Evolutionary conservation across 2,329 filamentous ascomycete species (phyloP).

Genomic region (Rachicladosporium sp.): DNA sequence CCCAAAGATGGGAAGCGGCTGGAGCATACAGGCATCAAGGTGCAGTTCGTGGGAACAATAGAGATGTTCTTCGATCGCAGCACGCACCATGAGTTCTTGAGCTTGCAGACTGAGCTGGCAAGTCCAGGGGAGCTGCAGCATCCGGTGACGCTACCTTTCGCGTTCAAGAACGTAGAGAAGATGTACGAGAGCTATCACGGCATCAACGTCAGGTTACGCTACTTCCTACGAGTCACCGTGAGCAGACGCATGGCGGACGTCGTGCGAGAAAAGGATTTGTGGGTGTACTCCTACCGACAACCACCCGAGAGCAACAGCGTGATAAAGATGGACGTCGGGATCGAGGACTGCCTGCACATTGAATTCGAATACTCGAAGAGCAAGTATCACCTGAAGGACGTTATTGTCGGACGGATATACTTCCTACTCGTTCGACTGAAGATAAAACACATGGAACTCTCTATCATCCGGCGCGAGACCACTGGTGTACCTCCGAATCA

Average conservation of each 20-base stretch:
- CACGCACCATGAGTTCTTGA: constrained; percentile 98
- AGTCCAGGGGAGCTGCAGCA: constrained; percentile 96
- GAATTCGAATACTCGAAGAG: constrained; percentile 99
- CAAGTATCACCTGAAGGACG: constrained; percentile 98
- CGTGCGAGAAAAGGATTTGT: constrained; percentile 96
- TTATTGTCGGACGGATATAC: constrained; percentile 97
- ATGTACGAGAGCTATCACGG: constrained; percentile 99
- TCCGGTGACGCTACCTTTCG: constrained; percentile 97
- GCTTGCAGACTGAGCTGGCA: constrained; percentile 88
- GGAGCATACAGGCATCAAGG: constrained; percentile 98
- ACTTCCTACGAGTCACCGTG: constrained; percentile 95
- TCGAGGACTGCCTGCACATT: constrained; percentile 97
- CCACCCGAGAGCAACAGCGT: constrained; percentile 95
- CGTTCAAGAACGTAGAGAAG: constrained; percentile 99
- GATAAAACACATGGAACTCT: constrained; percentile 99
- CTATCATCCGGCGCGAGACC: constrained; percentile 92
- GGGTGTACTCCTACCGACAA: constrained; percentile 98
- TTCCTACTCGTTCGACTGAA: constrained; percentile 93
- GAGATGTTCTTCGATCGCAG: constrained; percentile 99
- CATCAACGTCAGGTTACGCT: constrained; percentile 97
- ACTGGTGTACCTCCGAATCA: constrained; percentile 95
- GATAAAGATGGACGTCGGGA: constrained; percentile 99
- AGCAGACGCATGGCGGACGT: constrained; percentile 96
- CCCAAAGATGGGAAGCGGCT: constrained; percentile 97
- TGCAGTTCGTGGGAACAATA: constrained; percentile 98